Percentiles rank a stretch among this genome's conserved stretches.
Evolutionary conservation across 2,329 filamentous ascomycete genomes (phyloP).

Genomic region (Triangularia verruculosa): DNA sequence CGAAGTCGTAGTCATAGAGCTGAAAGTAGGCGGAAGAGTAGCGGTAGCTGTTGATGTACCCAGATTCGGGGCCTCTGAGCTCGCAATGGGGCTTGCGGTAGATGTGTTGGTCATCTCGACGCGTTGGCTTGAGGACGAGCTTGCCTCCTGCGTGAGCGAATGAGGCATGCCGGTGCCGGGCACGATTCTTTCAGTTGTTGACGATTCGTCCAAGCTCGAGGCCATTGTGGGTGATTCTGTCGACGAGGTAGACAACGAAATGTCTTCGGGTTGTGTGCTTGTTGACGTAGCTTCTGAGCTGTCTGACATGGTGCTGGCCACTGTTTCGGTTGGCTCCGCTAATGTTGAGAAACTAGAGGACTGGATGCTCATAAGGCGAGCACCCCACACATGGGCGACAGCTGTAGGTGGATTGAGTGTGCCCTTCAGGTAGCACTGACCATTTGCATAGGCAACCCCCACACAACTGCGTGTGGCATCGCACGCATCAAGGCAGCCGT

Average conservation of each 20-base stretch:
- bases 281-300: background rate
- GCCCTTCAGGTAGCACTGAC: slow-evolving; percentile 3
- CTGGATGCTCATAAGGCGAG: background rate
- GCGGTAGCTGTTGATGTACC: background rate
- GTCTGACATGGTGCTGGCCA: background rate
- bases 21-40: background rate
- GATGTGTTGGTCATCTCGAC: background rate
- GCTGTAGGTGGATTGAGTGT: background rate
- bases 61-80: background rate
- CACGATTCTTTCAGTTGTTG: background rate
- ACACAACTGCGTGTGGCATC: background rate
- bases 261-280: background rate
- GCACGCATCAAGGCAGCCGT: background rate
- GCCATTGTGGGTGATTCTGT: background rate
- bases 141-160: background rate
- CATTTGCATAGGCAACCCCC: background rate
- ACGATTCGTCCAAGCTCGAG: background rate
- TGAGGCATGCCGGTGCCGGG: background rate
- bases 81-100: background rate
- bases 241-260: background rate
- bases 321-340: background rate
- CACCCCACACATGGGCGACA: background rate
- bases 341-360: background rate
- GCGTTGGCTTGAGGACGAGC: background rate
- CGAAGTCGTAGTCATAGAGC: background rate